Evolutionary conservation across 768 basidiomycete species (phyloP), one percentile per base, ranked within the genome.

Genomic region (Boletus huronensis): DNA sequence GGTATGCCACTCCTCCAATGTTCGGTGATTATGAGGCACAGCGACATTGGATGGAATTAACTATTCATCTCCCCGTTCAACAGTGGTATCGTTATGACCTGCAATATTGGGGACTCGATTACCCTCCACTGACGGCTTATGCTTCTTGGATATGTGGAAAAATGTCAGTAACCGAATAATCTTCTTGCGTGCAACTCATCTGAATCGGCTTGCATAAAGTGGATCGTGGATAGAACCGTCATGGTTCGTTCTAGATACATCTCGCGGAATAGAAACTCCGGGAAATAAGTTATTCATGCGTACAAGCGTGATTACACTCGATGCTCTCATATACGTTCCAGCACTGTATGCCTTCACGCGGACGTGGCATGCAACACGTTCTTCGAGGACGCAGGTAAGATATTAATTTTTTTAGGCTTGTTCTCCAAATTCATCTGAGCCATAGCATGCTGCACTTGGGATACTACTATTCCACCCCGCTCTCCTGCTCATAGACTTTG

Each of bases 21-120:
- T 91, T 80, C 59, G 93, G 93, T 3, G 93, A 96, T 71, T 96
- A 90, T 61, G 93, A 96, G 68, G 93, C 93, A 0, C 93, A 95
- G 64, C 77, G 93, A 50, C 93, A 95, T 71, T 96, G 93, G 93
- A 91, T 96, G 90, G 93, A 95, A 62, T 67, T 96, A 36, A 92
- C 90, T 3, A 70, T 85, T 25, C 88, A 94, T 65, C 74, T 93
- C 0, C 90, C 93, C 0, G 63, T 82, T 19, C 73, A 72, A 14
- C 72, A 87, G 57, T 98, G 95, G 95, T 98, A 98, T 70, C 84
- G 74, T 1, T 90, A 93, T 69, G 90, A 96, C 64, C 76, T 90
- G 29, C 82, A 82, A 34, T 96, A 96, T 64, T 98, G 95, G 95
- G 92, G 92, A 0, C 77, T 98, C 48, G 95, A 98, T 71, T 98